Evolutionary conservation across 768 basidiomycete genomes (phyloP).

Genomic region (Mycena maculata): DNA sequence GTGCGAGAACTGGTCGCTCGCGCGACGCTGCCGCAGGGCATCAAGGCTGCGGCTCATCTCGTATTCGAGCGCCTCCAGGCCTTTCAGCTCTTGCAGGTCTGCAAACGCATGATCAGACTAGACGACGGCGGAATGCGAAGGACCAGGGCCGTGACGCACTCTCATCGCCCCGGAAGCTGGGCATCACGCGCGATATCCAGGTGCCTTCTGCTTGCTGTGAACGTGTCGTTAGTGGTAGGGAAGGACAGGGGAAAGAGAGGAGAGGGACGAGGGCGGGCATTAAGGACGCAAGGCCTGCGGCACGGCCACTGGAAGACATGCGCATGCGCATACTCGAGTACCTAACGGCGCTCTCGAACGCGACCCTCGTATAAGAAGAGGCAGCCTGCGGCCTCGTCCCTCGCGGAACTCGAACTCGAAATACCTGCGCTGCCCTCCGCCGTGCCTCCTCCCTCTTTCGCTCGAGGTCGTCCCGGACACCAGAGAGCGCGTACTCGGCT

Average conservation of each 20-base stretch:
- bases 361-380: no score
- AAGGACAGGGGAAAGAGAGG: no score
- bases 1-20: constrained; percentile 58
- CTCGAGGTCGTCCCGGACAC: constrained; percentile 68
- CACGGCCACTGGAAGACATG: no score
- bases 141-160: constrained; percentile 40
- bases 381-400: no score
- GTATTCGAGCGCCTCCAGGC: constrained; percentile 74
- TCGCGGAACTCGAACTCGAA: not conserved
- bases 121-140: not conserved
- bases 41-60: constrained; percentile 73
- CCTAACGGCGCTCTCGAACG: no score
- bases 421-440: constrained; percentile 41
- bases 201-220: constrained; percentile 39
- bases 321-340: no score
- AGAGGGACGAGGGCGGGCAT: no score
- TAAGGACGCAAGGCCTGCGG: no score
- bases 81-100: constrained; percentile 69
- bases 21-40: constrained; percentile 59
- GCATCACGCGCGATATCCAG: constrained; percentile 64
- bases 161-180: constrained; percentile 62
- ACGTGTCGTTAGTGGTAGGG: not conserved
- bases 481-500: constrained; percentile 68
- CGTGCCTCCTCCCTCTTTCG: constrained; percentile 50
- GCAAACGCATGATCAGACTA: not conserved